phyloP scores from a whole-genome alignment of 1,284 basidiomycete genomes.

The Trichosporon sp. region DNA sequence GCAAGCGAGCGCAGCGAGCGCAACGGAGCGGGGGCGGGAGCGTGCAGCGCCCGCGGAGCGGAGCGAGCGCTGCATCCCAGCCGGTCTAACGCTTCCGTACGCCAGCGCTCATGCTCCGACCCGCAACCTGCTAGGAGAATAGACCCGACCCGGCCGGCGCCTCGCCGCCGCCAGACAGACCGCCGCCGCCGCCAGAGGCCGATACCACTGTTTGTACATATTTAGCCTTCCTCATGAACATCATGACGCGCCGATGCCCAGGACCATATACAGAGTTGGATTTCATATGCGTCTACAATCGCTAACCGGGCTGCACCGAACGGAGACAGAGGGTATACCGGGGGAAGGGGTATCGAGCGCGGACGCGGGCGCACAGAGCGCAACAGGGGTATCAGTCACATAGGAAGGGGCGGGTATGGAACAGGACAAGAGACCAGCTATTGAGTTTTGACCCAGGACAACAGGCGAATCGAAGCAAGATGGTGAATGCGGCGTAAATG shows the following conservation, averaged over 20 bases:
- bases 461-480: not conserved
- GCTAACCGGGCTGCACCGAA: not conserved
- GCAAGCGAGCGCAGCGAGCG: not conserved
- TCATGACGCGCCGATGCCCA: not conserved
- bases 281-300: not conserved
- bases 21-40: not conserved
- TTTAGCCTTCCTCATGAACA: not conserved
- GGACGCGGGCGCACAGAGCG: not conserved
- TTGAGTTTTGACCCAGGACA: constrained; percentile 1
- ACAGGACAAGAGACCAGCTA: not conserved
- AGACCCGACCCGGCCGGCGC: not conserved
- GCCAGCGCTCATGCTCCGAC: not conserved
- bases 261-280: not conserved
- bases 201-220: constrained; percentile 7
- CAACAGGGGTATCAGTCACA: not conserved
- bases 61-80: too few species aligned
- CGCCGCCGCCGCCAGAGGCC: not conserved
- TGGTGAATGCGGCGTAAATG: not conserved
- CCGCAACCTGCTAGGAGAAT: not conserved
- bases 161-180: not conserved
- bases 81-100: not conserved
- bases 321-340: not conserved
- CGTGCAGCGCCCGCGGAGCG: not conserved
- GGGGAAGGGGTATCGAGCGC: not conserved
- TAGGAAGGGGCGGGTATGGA: not conserved